These are phyloP conservation scores for Sergeia podlipaevii DNA, from an alignment of 208 protist species.

Conservation along the genomic window DNA sequence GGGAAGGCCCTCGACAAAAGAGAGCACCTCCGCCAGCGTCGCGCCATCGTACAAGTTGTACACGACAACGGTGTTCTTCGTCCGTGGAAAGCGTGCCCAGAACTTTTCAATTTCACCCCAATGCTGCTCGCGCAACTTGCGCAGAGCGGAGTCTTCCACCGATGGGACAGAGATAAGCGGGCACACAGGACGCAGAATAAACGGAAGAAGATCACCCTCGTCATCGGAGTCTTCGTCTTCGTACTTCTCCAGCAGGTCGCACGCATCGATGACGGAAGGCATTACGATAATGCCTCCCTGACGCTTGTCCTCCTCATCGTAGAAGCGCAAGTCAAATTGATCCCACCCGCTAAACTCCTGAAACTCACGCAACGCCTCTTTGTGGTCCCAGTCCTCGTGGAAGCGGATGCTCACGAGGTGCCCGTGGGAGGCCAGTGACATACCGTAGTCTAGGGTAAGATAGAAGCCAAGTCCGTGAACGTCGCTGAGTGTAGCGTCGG, in stretches of 20 bases:
- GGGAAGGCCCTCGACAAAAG: slow-evolving; percentile 44
- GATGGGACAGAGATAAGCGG: slow-evolving; percentile 65
- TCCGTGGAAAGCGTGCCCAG: slow-evolving; percentile 63
- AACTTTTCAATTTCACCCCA: slow-evolving; percentile 69
- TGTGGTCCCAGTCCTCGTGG: slow-evolving; percentile 45
- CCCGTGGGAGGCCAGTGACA: slow-evolving; percentile 69
- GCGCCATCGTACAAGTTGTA: slow-evolving; percentile 75
- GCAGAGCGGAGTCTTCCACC: slow-evolving; percentile 74
- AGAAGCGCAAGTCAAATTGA: slow-evolving; percentile 70
- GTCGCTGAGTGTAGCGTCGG: slow-evolving; percentile 56
- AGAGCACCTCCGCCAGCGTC: slow-evolving; percentile 49
- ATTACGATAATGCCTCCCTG: slow-evolving; percentile 80
- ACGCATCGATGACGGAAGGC: slow-evolving; percentile 72
- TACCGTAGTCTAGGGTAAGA: slow-evolving; percentile 67
- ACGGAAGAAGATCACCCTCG: slow-evolving; percentile 73
- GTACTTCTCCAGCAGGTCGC: slow-evolving; percentile 82
- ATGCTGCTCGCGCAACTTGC: slow-evolving; percentile 65
- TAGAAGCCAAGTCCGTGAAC: slow-evolving; percentile 75
- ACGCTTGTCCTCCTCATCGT: slow-evolving; percentile 54
- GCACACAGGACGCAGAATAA: slow-evolving; percentile 70
- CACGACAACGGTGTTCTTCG: slow-evolving; percentile 69
- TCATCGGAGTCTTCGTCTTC: slow-evolving; percentile 89
- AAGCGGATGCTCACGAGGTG: slow-evolving; percentile 74
- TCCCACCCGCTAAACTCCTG: slow-evolving; percentile 76
- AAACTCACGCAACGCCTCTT: slow-evolving; percentile 67